A percentile compares a stretch with the other conserved stretches of the same genome.
These are phyloP conservation scores for Leccinum rimulosum DNA, from an alignment of 768 basidiomycete genomes.

Conservation along the genomic window DNA sequence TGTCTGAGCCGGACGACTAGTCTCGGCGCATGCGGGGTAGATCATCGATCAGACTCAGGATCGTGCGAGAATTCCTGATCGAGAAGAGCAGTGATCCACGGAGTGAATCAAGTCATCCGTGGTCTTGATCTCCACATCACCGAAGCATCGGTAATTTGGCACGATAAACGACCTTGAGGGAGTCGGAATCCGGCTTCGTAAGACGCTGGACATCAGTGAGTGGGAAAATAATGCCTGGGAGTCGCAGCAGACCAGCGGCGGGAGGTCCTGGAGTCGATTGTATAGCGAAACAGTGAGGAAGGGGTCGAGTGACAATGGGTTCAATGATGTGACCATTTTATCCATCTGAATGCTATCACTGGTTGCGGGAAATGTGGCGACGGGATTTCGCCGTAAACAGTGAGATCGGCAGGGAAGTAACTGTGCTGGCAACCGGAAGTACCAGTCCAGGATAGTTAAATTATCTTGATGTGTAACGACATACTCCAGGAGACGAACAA, in stretches of 20 bases:
- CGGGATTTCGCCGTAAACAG: background rate
- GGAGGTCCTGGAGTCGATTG: background rate
- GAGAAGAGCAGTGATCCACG: background rate
- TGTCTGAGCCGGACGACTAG: slow-evolving; percentile 3
- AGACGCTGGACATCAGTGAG: background rate
- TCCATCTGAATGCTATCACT: background rate
- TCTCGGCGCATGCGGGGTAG: background rate
- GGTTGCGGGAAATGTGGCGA: background rate
- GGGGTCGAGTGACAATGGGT: background rate
- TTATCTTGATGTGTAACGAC: background rate
- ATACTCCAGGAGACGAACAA: background rate
- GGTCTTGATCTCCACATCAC: background rate
- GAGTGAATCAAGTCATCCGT: background rate
- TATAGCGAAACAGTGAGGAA: background rate
- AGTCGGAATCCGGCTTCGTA: background rate
- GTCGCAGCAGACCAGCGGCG: background rate
- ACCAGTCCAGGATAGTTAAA: background rate
- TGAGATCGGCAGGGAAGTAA: background rate
- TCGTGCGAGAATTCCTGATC: background rate
- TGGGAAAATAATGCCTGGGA: background rate
- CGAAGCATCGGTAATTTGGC: background rate
- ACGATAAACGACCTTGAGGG: background rate
- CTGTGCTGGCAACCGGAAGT: background rate
- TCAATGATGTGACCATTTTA: background rate
- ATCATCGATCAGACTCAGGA: background rate